Evolutionary conservation across 148 eudicot species (phyloP), one percentile per base, ranked within the genome.

Genomic region (Camellia japonica): DNA sequence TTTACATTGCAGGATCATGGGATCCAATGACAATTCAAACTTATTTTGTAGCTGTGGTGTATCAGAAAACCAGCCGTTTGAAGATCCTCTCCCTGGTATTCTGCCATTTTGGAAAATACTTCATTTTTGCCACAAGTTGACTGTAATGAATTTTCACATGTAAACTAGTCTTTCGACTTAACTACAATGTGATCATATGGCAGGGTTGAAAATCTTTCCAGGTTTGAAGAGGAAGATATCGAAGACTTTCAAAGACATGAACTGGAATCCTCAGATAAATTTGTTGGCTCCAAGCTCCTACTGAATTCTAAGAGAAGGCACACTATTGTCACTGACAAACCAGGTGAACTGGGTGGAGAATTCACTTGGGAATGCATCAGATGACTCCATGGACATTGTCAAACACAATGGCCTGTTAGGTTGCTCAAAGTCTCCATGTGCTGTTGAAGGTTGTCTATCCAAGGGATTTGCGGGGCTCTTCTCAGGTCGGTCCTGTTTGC

Each of bases 381-480:
- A 82, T 67, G 84, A 86, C 49, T 74, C 69, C 74, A 42, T 58
- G 82, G 86, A 85, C 11, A 76, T 54, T 3, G 43, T 59, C 46
- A 89, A 79, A 75, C 80, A 76, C 2, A 83, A 79, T 74, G 83
- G 78, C 58, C 82, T 82, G 13, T 68, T 81, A 60, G 80, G 79
- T 84, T 74, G 80, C 68, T 69, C 88, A 46, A 89, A 82, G 74
- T 86, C 91, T 79, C 86, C 69, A 0, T 90, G 93, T 81, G 84
- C 89, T 13, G 88, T 90, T 10, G 96, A 92, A 84, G 90, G 93
- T 64, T 88, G 94, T 74, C 84, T 93, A 41, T 84, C 94, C 10
- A 90, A 89, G 88, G 96, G 96, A 20, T 88, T 93, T 68, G 93
- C 92, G 0, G 90, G 88, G 61, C 93, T 93, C 68, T 78, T 88